These are phyloP conservation scores for Picea abies DNA, from an alignment of 83 land plant species.

Conservation along the genomic window DNA sequence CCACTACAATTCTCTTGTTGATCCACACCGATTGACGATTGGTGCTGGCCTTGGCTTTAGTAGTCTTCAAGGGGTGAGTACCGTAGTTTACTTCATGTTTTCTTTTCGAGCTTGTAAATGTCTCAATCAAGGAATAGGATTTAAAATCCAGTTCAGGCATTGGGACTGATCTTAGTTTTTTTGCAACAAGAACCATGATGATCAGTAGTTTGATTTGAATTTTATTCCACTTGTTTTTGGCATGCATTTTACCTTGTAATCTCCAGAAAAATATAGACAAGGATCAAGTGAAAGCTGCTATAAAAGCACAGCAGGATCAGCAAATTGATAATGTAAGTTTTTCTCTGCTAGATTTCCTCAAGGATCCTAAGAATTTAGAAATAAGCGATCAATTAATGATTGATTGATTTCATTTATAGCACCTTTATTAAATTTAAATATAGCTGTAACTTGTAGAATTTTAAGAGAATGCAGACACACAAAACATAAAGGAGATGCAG, in stretches of 20 bases:
- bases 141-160: neutral
- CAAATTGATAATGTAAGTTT: conserved; percentile 90
- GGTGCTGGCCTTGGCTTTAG: conserved; percentile 99
- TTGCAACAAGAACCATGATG: neutral
- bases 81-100: neutral
- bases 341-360: neutral
- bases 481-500: no score
- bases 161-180: neutral
- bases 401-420: neutral
- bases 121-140: neutral
- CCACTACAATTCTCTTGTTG: conserved; percentile 98
- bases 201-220: neutral
- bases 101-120: neutral
- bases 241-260: neutral
- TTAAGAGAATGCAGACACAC: conserved; percentile 3
- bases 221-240: neutral
- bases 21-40: conserved; percentile 80
- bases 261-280: conserved; percentile 79
- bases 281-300: conserved; percentile 98
- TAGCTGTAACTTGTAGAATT: neutral
- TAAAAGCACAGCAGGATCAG: conserved; percentile 97
- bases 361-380: neutral
- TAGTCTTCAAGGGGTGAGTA: conserved; percentile 86
- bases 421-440: neutral
- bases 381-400: neutral